Percentiles rank a stretch among this genome's conserved stretches.
Evolutionary conservation across 2,329 filamentous ascomycete genomes (phyloP).

Genomic region (Peltaster fructicola): DNA sequence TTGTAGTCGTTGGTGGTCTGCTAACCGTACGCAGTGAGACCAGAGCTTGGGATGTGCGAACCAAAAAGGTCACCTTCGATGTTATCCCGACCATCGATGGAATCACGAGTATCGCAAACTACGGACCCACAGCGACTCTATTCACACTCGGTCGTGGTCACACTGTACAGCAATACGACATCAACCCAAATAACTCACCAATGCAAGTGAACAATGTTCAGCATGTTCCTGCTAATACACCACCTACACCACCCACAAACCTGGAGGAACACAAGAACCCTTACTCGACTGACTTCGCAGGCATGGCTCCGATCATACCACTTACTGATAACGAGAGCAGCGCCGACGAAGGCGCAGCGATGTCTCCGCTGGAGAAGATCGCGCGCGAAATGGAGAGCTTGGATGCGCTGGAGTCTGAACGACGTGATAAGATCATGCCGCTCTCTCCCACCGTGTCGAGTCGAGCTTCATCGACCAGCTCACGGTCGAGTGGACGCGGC

Average conservation of each 20-base stretch:
- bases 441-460: slow-evolving; percentile 51
- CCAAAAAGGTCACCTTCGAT: slow-evolving; percentile 90
- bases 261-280: slow-evolving; percentile 49
- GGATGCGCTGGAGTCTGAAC: slow-evolving; percentile 33
- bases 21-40: slow-evolving; percentile 43
- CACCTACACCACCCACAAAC: slow-evolving; percentile 68
- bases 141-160: slow-evolving; percentile 82
- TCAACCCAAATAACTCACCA: slow-evolving; percentile 53
- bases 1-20: not conserved
- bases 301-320: slow-evolving; percentile 17
- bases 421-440: slow-evolving; percentile 44
- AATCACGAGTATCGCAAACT: slow-evolving; percentile 67
- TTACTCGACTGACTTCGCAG: slow-evolving; percentile 9
- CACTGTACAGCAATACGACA: slow-evolving; percentile 86
- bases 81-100: slow-evolving; percentile 69
- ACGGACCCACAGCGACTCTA: slow-evolving; percentile 74
- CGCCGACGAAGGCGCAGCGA: slow-evolving; percentile 41
- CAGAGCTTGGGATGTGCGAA: slow-evolving; percentile 89
- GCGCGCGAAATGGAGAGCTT: slow-evolving; percentile 51
- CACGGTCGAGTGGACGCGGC: slow-evolving; percentile 34
- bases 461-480: slow-evolving; percentile 44
- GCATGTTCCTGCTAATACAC: slow-evolving; percentile 60
- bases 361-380: slow-evolving; percentile 59
- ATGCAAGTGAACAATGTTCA: slow-evolving; percentile 74
- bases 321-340: slow-evolving; percentile 48